Evolutionary conservation across 2,329 filamentous ascomycete species (phyloP).

Genomic region (Diaporthe caulivora): DNA sequence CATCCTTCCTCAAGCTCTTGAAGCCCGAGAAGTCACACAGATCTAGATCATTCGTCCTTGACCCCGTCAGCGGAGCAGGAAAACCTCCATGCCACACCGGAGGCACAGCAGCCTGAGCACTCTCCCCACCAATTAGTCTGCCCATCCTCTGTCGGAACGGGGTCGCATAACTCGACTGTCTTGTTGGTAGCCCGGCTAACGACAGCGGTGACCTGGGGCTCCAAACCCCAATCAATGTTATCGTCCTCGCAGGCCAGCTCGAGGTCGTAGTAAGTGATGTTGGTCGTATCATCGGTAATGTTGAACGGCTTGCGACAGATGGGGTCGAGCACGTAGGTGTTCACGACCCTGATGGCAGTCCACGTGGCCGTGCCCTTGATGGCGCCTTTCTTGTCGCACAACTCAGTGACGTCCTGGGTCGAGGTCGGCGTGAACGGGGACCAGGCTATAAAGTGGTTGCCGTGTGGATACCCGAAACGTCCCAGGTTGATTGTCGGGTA

Average conservation of each 20-base stretch:
- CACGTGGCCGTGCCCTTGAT: conserved; percentile 19
- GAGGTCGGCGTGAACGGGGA: conserved; percentile 10
- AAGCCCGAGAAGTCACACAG: too few species aligned
- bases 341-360: neutral
- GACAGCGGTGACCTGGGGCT: conserved; percentile 4
- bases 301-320: conserved; percentile 18
- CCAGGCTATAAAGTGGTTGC: conserved; percentile 17
- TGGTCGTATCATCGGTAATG: conserved; percentile 20
- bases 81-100: neutral
- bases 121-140: neutral
- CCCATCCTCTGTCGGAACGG: neutral
- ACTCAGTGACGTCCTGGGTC: neutral
- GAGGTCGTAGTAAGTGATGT: conserved; percentile 18
- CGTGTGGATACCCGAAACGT: neutral
- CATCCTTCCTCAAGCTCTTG: too few species aligned
- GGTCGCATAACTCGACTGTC: neutral
- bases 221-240: neutral
- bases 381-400: neutral
- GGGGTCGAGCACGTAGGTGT: conserved; percentile 19
- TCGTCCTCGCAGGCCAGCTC: conserved; percentile 22
- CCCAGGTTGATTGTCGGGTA: conserved; percentile 14
- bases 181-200: neutral
- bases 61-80: neutral
- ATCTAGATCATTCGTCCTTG: neutral
- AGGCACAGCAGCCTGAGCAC: neutral